phyloP scores from a whole-genome alignment of 2,329 filamentous ascomycete species.

The Akanthomyces muscarius region DNA sequence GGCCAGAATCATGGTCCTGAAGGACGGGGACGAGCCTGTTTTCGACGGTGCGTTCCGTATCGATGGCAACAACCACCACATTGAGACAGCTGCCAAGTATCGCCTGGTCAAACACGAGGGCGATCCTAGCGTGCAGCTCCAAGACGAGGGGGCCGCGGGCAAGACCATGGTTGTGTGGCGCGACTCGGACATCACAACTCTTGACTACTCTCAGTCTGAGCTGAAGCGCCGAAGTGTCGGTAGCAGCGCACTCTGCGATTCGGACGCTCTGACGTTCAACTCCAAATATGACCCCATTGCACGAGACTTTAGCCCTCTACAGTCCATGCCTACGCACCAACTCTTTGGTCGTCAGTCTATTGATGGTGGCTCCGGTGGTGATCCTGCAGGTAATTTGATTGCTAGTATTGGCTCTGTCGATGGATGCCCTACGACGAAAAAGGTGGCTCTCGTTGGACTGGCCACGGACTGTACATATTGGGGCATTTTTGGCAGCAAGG shows the following conservation, averaged over 20 bases:
- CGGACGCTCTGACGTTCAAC: constrained; percentile 80
- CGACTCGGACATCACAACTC: constrained; percentile 73
- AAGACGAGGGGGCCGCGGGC: constrained; percentile 43
- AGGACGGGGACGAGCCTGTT: constrained; percentile 72
- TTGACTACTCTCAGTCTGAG: constrained; percentile 47
- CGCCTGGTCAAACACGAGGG: constrained; percentile 63
- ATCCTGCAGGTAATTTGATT: constrained; percentile 70
- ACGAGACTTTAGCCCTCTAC: constrained; percentile 49
- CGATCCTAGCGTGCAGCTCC: constrained; percentile 61
- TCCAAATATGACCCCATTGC: constrained; percentile 64
- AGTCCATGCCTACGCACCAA: constrained; percentile 56
- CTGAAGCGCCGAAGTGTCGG: constrained; percentile 53
- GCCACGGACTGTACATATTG: constrained; percentile 93
- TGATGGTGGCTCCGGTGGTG: constrained; percentile 66
- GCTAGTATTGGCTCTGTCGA: constrained; percentile 72
- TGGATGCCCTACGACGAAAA: constrained; percentile 88
- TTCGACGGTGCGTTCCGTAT: constrained; percentile 90
- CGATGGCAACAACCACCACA: constrained; percentile 77
- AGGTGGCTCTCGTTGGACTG: constrained; percentile 85
- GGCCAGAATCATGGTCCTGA: constrained; percentile 74
- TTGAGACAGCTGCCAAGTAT: constrained; percentile 74
- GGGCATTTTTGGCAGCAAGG: constrained; percentile 61
- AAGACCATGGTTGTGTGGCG: constrained; percentile 90
- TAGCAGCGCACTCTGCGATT: constrained; percentile 53
- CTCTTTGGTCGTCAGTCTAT: constrained; percentile 75